Conservation (phyloP, 176 grass and related monocot genomes). For the Chrysopogon serrulatus region DNA sequence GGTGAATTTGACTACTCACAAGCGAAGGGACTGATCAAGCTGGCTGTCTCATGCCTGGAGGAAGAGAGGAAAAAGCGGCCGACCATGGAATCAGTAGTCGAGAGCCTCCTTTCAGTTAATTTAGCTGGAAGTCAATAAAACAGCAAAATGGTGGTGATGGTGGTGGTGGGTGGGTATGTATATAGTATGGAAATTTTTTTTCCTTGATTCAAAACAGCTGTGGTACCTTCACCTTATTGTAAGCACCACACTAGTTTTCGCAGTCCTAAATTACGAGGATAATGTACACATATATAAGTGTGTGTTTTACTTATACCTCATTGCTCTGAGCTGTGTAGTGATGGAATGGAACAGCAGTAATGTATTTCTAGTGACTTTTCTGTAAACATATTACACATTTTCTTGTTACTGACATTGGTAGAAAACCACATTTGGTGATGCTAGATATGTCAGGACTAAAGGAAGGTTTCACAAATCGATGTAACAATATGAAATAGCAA, state of each 20-base stretch:
- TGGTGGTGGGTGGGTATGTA: too few species aligned
- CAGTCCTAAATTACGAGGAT: not conserved
- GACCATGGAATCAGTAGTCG: slow-evolving; percentile 41
- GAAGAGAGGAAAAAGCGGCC: slow-evolving; percentile 45
- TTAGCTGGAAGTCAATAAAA: not conserved
- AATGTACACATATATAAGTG: not conserved
- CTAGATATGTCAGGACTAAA: not conserved
- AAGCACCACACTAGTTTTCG: not conserved
- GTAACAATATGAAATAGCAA: not conserved
- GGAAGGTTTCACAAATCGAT: not conserved
- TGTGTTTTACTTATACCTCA: not conserved
- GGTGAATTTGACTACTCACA: slow-evolving; percentile 20
- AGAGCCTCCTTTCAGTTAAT: slow-evolving; percentile 31
- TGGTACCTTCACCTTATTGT: not conserved
- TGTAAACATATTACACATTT: not conserved
- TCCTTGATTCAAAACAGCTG: not conserved
- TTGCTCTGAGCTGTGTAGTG: not conserved
- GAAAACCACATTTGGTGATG: not conserved
- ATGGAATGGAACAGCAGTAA: not conserved
- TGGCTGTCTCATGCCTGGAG: slow-evolving; percentile 38
- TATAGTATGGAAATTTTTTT: not conserved
- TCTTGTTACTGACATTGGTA: not conserved
- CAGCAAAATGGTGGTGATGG: not conserved
- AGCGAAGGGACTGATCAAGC: slow-evolving; percentile 18
- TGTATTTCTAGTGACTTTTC: not conserved